Evolutionary conservation across 345 rosid genomes (phyloP).

Genomic region (Euphorbia peplus): DNA sequence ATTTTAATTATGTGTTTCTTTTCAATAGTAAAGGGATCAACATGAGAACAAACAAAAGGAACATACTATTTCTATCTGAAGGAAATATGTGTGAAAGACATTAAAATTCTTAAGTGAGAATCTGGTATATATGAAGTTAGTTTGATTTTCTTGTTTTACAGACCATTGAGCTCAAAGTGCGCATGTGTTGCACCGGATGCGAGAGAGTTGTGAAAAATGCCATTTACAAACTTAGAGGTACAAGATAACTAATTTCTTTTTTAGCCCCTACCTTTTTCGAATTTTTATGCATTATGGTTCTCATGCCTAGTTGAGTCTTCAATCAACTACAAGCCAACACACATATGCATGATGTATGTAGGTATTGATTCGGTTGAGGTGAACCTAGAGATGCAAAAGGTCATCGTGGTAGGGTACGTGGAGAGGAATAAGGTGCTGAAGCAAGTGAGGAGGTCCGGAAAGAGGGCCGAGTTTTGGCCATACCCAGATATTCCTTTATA

Average conservation of each 20-base stretch:
- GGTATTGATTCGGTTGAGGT: constrained; percentile 87
- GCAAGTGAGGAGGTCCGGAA: constrained; percentile 79
- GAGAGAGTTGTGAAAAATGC: constrained; percentile 86
- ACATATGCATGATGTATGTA: too few relatives aligned
- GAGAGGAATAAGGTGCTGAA: constrained; percentile 84
- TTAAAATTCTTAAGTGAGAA: not conserved
- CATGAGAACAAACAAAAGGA: too few relatives aligned
- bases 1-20: not conserved
- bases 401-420: constrained; percentile 75
- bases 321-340: too few relatives aligned
- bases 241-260: not conserved
- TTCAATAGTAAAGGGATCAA: too few relatives aligned
- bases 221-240: constrained; percentile 81
- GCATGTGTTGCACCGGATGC: constrained; percentile 97
- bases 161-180: constrained; percentile 93
- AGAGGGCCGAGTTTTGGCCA: constrained; percentile 95
- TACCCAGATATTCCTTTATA: constrained; percentile 78
- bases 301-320: not conserved
- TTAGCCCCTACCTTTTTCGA: not conserved
- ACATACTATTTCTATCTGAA: too few relatives aligned
- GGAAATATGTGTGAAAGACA: not conserved
- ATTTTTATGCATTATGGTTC: not conserved
- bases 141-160: constrained; percentile 17
- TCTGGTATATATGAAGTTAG: not conserved
- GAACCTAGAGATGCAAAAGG: constrained; percentile 62